Evolutionary conservation across 495 filamentous ascomycete genomes (phyloP), one percentile per base, ranked within the genome.

Genomic region (Podospora australis): DNA sequence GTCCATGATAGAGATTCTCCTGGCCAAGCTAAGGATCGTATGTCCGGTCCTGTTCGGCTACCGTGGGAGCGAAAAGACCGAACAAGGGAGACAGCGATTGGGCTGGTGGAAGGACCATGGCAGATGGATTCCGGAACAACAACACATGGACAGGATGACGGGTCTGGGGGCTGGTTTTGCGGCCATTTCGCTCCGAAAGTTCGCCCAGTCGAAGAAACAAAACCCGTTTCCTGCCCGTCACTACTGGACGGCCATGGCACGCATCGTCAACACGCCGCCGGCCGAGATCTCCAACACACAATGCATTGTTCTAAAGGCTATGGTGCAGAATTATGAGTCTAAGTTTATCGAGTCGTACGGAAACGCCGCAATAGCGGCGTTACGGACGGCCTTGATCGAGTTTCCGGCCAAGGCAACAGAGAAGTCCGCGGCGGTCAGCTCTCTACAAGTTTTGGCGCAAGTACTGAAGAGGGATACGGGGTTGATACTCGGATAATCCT

Each of bases 1-100:
- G 25, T 78, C 81, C 10, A 70, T 97, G 54, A 84, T 89, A 35
- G 90, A 96, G 53, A 85, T 97, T 44, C 66, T 97, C 17, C 78
- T 94, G 59, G 89, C 92, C 23, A 96, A 97, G 62, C 84, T 87
- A 52, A 81, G 87, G 32, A 71, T 83, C 4, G 73, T 79, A 21
- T 95, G 89, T 57, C 91, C 94, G 3, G 83, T 89, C 9, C 71
- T 99, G 9, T 97, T 87, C 64, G 94, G 94, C 16, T 82, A 90
- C 56, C 75, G 77, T 17, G 91, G 87, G 26, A 78, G 71, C 40
- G 87, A 94, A 54, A 83, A 78, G 42, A 94, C 85, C 0, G 74
- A 83, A 38, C 70, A 73, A 16, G 89, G 89, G 4, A 74, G 79
- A 6, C 54, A 60, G 26, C 75, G 79, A n/a, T 61, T 96, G 1